Evolutionary conservation across 2,329 filamentous ascomycete genomes (phyloP).

Genomic region (Verticillium nubilum): DNA sequence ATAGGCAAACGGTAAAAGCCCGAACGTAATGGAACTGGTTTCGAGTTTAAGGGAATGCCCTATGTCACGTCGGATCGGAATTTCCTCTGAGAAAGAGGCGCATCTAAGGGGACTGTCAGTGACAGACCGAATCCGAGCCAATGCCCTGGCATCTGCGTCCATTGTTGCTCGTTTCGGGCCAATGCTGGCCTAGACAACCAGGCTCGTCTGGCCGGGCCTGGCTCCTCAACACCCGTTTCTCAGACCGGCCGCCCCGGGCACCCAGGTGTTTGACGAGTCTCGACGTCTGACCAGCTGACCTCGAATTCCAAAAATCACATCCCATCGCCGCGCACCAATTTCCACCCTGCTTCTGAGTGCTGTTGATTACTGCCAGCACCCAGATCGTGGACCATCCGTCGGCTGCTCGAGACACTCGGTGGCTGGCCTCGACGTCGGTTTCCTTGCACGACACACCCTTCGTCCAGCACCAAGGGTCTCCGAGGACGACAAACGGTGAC

Average conservation of each 20-base stretch:
- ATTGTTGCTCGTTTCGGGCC: not conserved
- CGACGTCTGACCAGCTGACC: not conserved
- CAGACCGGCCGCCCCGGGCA: not conserved
- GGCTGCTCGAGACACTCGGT: not conserved
- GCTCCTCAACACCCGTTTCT: not conserved
- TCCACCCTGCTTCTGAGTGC: not conserved
- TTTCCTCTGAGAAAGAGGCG: too few species aligned
- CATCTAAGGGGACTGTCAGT: not conserved
- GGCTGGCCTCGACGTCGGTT: not conserved
- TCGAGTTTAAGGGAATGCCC: too few species aligned
- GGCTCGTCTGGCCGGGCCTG: not conserved
- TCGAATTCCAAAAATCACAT: too few species aligned
- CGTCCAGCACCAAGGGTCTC: not conserved
- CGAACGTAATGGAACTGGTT: too few species aligned
- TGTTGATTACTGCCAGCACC: not conserved
- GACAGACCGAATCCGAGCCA: not conserved
- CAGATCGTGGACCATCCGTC: not conserved
- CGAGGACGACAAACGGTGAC: not conserved
- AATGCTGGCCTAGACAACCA: not conserved
- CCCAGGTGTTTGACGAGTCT: not conserved
- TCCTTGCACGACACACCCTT: not conserved
- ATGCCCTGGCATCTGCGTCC: not conserved
- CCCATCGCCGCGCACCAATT: not conserved
- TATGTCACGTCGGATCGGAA: too few species aligned
- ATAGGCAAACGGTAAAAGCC: too few species aligned